phyloP scores from a whole-genome alignment of 2,329 filamentous ascomycete species.

The Ophiocordyceps camponoti-rufipedis region DNA sequence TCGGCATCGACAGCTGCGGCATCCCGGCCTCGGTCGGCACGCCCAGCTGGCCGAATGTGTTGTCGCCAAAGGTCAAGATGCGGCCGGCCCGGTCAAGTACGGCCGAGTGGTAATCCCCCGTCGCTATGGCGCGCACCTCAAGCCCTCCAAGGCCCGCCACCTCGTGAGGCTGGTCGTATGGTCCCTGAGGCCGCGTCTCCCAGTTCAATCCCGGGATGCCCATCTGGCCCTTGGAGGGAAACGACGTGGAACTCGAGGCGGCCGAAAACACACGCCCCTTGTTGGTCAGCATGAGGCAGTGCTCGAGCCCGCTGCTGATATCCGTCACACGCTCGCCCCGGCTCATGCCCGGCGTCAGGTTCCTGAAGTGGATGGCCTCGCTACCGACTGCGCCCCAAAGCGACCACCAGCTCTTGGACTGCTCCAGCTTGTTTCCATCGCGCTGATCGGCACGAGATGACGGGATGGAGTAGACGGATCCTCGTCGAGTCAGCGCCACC shows the following conservation, averaged over 20 bases:
- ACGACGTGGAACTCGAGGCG: constrained; percentile 62
- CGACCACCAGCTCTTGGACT: constrained; percentile 45
- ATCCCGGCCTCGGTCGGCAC: constrained; percentile 48
- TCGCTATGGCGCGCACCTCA: constrained; percentile 55
- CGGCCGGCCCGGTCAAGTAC: constrained; percentile 58
- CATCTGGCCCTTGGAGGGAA: constrained; percentile 69
- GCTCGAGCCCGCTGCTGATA: constrained; percentile 65
- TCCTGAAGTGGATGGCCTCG: constrained; percentile 48
- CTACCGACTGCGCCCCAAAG: constrained; percentile 37
- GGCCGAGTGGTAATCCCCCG: constrained; percentile 75
- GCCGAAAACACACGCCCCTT: constrained; percentile 75
- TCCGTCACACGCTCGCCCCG: constrained; percentile 58
- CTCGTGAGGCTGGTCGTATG: constrained; percentile 71
- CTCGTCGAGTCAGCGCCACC: constrained; percentile 55
- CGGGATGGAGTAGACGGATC: constrained; percentile 71
- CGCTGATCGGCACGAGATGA: constrained; percentile 55
- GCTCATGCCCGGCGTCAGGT: constrained; percentile 46
- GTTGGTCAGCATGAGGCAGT: constrained; percentile 70
- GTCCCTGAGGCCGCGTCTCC: constrained; percentile 54
- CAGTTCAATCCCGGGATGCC: constrained; percentile 72
- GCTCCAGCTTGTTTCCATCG: constrained; percentile 40
- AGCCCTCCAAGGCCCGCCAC: constrained; percentile 53
- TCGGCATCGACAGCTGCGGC: constrained; percentile 48
- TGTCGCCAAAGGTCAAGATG: constrained; percentile 81
- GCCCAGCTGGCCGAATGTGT: constrained; percentile 81